Conservation (phyloP, 306 rosid genomes). For the Argentina anserina region DNA sequence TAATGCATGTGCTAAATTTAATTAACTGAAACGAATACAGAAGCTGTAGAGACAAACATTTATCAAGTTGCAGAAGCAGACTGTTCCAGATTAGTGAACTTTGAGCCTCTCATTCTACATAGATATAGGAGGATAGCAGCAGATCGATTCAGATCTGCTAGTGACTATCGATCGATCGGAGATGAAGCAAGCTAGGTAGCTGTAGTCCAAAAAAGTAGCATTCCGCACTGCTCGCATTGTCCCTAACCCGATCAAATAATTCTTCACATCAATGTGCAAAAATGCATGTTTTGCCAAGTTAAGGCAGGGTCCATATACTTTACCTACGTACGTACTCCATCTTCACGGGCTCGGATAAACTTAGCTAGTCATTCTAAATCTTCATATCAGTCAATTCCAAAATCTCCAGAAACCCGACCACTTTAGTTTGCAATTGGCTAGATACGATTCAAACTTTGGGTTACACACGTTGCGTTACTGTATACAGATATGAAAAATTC, state of each 20-base stretch:
- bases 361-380: no score
- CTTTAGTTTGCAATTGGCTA: background rate
- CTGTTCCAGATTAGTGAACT: background rate
- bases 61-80: background rate
- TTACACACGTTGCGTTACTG: background rate
- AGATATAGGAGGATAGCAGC: background rate
- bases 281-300: background rate
- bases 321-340: background rate
- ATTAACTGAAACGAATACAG: background rate
- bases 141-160: background rate
- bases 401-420: background rate
- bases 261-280: background rate
- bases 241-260: background rate
- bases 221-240: background rate
- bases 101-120: background rate
- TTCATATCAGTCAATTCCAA: background rate
- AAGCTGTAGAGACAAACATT: background rate
- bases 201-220: constrained; percentile 4
- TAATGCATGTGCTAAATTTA: background rate
- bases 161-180: background rate
- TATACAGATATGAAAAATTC: background rate
- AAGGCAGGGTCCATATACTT: background rate
- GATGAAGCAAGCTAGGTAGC: background rate
- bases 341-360: background rate
- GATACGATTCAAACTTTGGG: background rate